phyloP scores from a whole-genome alignment of 1,284 basidiomycete genomes.

The Taiwanofungus camphoratus region DNA sequence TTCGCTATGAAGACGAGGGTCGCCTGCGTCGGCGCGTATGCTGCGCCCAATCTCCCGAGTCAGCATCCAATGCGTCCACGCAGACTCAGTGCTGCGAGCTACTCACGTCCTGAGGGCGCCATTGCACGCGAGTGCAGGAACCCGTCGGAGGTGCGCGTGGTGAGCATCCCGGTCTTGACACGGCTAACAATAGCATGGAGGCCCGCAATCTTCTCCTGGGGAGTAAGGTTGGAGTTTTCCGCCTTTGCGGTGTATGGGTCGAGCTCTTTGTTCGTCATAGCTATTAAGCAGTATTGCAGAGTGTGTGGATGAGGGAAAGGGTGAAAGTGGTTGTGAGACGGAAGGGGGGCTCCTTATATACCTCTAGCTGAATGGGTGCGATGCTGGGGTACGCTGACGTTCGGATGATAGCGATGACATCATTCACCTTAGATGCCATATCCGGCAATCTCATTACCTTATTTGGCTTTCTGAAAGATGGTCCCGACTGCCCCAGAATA shows the following conservation, averaged over 20 bases:
- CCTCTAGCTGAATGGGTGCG: neutral
- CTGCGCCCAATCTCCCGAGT: conserved; percentile 28
- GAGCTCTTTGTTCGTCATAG: conserved; percentile 36
- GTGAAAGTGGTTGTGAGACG: neutral
- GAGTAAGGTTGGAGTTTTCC: conserved; percentile 45
- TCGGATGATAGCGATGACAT: neutral
- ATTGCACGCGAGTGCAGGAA: conserved; percentile 80
- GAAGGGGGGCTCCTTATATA: neutral
- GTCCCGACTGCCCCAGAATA: no score
- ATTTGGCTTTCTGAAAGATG: no score
- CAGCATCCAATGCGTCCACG: neutral
- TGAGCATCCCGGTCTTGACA: conserved; percentile 73
- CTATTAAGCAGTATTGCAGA: conserved; percentile 11
- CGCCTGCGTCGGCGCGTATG: conserved; percentile 40
- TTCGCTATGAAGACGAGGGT: conserved; percentile 75
- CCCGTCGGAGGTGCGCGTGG: conserved; percentile 71
- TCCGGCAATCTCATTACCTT: neutral
- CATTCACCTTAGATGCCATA: neutral
- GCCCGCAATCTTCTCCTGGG: conserved; percentile 65
- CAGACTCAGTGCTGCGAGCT: neutral
- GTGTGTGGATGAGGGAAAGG: neutral
- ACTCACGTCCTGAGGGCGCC: conserved; percentile 65
- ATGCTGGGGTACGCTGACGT: neutral
- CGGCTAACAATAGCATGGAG: conserved; percentile 57
- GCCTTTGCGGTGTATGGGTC: conserved; percentile 65